Evolutionary conservation across 192 early-diverging fungal species (phyloP).

Genomic region (Haplosporangium gracile): DNA sequence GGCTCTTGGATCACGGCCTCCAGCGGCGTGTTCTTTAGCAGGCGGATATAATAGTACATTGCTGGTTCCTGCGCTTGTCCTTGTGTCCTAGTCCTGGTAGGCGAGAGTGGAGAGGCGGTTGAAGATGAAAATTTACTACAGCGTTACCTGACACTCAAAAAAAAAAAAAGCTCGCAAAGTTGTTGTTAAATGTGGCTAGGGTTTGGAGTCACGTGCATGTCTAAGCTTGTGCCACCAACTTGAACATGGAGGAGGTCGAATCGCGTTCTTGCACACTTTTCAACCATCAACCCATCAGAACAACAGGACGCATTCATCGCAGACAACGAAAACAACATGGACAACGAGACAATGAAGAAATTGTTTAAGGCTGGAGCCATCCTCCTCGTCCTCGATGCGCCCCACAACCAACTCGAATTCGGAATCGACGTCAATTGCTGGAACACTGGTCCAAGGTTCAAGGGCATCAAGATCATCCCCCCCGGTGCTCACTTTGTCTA

Average conservation of each 20-base stretch:
- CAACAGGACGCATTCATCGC: neutral
- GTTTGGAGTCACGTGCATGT: neutral
- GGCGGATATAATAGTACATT: conserved; percentile 56
- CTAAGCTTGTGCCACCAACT: neutral
- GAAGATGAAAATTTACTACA: neutral
- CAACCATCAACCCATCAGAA: neutral
- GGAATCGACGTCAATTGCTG: conserved; percentile 94
- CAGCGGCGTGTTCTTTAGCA: conserved; percentile 53
- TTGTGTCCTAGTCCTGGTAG: neutral
- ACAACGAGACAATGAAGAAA: conserved; percentile 83
- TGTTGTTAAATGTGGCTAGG: neutral
- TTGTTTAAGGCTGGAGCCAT: conserved; percentile 84
- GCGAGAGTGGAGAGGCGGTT: neutral
- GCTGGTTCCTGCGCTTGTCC: neutral
- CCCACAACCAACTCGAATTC: conserved; percentile 75
- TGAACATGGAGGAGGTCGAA: neutral
- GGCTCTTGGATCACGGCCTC: conserved; percentile 58
- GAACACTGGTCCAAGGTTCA: conserved; percentile 91
- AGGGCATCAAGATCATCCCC: conserved; percentile 93
- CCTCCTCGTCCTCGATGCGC: conserved; percentile 87
- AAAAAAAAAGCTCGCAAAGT: no score
- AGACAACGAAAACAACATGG: conserved; percentile 62
- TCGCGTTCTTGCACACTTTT: neutral
- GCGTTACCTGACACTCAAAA: no score
- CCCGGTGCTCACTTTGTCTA: conserved; percentile 95